Evolutionary conservation across 1,284 basidiomycete species (phyloP).

Genomic region (Sphagnurus paluster): DNA sequence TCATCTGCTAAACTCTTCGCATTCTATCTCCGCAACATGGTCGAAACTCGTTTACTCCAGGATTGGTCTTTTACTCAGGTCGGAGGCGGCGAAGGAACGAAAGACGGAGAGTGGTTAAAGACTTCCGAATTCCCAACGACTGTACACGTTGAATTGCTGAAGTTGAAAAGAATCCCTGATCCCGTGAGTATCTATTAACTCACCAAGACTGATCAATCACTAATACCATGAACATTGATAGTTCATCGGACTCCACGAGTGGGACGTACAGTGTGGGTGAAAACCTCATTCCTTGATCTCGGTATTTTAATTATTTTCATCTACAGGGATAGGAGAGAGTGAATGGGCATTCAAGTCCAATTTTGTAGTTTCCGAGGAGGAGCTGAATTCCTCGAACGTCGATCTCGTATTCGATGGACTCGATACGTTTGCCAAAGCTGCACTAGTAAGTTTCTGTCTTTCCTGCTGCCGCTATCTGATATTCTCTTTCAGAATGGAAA

Average conservation of each 20-base stretch:
- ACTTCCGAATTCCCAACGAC: constrained; percentile 74
- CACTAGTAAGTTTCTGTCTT: constrained; percentile 52
- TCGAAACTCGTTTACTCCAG: constrained; percentile 28
- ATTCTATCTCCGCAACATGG: constrained; percentile 16
- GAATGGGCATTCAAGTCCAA: constrained; percentile 82
- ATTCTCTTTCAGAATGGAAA: constrained; percentile 62
- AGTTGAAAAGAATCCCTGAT: constrained; percentile 72
- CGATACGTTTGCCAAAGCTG: constrained; percentile 79
- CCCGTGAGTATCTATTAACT: constrained; percentile 50
- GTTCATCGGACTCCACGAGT: constrained; percentile 79
- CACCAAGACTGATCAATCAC: background rate
- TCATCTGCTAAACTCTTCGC: background rate
- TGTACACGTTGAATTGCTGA: constrained; percentile 83
- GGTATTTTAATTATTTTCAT: constrained; percentile 5
- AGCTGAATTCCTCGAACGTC: constrained; percentile 47
- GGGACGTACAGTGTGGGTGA: constrained; percentile 79
- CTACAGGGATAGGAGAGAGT: constrained; percentile 80
- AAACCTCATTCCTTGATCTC: background rate
- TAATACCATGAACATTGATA: constrained; percentile 27
- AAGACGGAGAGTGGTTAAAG: constrained; percentile 65
- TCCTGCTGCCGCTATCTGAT: background rate
- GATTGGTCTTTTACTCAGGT: constrained; percentile 72
- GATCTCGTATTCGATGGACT: constrained; percentile 87
- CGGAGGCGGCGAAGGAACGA: constrained; percentile 57
- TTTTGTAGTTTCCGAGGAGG: constrained; percentile 53